Conservation (phyloP, 805 yeast genomes). For the Kluyveromyces aestuarii region DNA sequence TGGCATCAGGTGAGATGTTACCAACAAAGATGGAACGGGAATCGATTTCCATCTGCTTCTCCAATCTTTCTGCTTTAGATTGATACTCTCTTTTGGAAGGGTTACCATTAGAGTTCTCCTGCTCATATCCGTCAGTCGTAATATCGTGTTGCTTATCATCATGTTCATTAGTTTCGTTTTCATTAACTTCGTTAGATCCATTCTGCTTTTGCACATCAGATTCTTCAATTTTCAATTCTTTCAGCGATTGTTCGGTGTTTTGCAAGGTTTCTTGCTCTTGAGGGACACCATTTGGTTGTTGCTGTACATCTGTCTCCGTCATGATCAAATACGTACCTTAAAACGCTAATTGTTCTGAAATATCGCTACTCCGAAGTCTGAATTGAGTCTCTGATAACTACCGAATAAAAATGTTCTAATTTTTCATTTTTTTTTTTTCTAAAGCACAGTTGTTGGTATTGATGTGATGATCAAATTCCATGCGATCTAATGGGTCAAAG, state of each 20-base stretch:
- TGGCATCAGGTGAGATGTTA: conserved; percentile 38
- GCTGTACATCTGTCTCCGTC: conserved; percentile 1
- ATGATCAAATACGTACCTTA: not conserved
- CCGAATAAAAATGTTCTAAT: not conserved
- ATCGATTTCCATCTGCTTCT: conserved; percentile 38
- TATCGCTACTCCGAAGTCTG: not conserved
- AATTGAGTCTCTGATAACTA: not conserved
- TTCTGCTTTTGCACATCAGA: not conserved
- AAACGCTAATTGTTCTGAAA: not conserved
- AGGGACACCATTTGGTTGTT: not conserved
- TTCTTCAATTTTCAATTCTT: not conserved
- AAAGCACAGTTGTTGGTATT: not conserved
- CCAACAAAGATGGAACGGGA: conserved; percentile 47
- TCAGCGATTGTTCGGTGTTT: not conserved
- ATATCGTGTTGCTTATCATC: not conserved
- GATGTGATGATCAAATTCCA: not conserved
- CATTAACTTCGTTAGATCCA: not conserved
- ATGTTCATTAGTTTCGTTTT: not conserved
- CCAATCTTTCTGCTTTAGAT: not conserved
- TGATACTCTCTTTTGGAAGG: not conserved
- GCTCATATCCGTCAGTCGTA: not conserved
- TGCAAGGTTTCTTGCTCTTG: not conserved
- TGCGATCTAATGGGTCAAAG: not conserved
- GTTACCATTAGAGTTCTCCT: not conserved
- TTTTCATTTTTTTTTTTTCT: not conserved